Percentiles rank a stretch among this genome's conserved stretches.
Conservation (phyloP, 306 rosid genomes). For the Inga leiocalycina region DNA sequence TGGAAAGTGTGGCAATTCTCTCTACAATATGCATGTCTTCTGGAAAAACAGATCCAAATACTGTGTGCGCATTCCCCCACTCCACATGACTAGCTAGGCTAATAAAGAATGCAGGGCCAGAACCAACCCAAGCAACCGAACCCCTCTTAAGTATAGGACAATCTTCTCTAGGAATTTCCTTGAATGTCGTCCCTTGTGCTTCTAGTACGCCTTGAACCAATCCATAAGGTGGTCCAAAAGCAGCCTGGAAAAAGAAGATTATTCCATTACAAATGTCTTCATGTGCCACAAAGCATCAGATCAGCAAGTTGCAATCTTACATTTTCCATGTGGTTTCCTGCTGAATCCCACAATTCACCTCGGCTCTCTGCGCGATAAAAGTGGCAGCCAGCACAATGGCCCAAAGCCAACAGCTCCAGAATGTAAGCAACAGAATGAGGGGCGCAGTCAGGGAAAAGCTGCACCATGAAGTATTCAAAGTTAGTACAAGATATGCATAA, state of each 20-base stretch:
- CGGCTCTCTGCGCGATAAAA: conserved; percentile 90
- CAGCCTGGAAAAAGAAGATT: conserved; percentile 40
- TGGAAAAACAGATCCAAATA: conserved; percentile 70
- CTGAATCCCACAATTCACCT: conserved; percentile 80
- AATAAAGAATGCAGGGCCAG: conserved; percentile 68
- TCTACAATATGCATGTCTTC: conserved; percentile 71
- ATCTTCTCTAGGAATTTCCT: conserved; percentile 56
- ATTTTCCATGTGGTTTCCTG: conserved; percentile 81
- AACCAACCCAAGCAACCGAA: conserved; percentile 71
- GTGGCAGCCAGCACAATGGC: conserved; percentile 91
- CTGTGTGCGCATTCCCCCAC: conserved; percentile 59
- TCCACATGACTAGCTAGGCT: conserved; percentile 67
- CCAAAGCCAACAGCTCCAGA: conserved; percentile 66
- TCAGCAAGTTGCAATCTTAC: conserved; percentile 46
- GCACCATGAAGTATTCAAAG: conserved; percentile 39
- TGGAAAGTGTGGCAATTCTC: conserved; percentile 58
- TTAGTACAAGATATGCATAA: not conserved
- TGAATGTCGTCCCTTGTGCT: conserved; percentile 52
- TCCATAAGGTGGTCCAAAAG: conserved; percentile 71
- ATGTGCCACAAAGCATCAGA: conserved; percentile 25
- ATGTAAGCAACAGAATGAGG: conserved; percentile 86
- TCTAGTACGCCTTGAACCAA: conserved; percentile 67
- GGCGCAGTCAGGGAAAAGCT: conserved; percentile 95
- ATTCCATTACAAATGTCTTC: not conserved
- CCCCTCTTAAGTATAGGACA: conserved; percentile 65